These are phyloP conservation scores for Calamus simplicifolius DNA, from an alignment of 176 grass and related monocot species.

Conservation along the genomic window DNA sequence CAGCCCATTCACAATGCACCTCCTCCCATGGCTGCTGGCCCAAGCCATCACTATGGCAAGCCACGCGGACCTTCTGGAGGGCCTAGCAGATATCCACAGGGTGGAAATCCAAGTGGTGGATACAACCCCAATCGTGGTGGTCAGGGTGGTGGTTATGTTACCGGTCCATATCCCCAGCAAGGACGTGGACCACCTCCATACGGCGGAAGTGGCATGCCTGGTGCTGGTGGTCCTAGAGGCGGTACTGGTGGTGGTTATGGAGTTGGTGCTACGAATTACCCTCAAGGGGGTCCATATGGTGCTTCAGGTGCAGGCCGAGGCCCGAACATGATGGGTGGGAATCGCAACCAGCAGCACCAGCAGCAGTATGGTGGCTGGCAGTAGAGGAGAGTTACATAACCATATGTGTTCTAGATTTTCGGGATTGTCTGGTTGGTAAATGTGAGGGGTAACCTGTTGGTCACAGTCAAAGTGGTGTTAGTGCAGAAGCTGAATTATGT, in stretches of 20 bases:
- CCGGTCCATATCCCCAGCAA: constrained; percentile 62
- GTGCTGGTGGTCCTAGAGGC: constrained; percentile 37
- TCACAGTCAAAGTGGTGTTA: no score
- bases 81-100: constrained; percentile 60
- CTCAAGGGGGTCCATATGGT: constrained; percentile 53
- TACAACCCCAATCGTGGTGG: constrained; percentile 63
- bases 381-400: constrained; percentile 18
- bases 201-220: constrained; percentile 34
- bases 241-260: constrained; percentile 36
- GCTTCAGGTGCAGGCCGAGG: constrained; percentile 56
- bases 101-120: constrained; percentile 49
- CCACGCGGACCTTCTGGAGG: constrained; percentile 63
- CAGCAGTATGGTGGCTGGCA: constrained; percentile 77
- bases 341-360: constrained; percentile 33
- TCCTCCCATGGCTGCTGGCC: constrained; percentile 50
- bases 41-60: constrained; percentile 76
- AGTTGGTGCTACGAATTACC: constrained; percentile 43
- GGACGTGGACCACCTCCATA: constrained; percentile 52
- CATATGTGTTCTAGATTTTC: no score
- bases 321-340: constrained; percentile 42
- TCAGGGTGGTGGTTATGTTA: constrained; percentile 54
- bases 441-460: no score
- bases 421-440: no score
- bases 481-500: no score
- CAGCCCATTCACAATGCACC: constrained; percentile 61